Base-by-base conservation (phyloP, 75 land plant genomes). In the Cunninghamia lanceolata region DNA sequence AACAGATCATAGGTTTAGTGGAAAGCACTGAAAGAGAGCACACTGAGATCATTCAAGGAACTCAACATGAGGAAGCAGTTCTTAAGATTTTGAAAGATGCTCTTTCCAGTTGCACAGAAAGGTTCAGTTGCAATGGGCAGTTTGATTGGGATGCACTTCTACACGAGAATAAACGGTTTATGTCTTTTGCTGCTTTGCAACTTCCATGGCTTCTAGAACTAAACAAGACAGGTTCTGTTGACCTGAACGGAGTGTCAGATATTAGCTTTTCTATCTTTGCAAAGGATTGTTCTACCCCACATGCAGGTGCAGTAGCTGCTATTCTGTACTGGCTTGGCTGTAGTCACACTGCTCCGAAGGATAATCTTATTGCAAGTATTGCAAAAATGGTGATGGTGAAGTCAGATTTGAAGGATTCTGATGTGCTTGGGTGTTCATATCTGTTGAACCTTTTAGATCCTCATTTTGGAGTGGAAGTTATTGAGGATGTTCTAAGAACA, bases 121-220 rank as follows among this genome's bases (percentile, higher is more conserved):
- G 84, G 35, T 73, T 90, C 50, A 82, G 87, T 75, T 45, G 42
- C 16, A 91, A 88, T 50, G 85, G 83, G 85, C 89, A 83, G 39
- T 82, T 74, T 39, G 86, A 66, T 77, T 91, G 93, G 93, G 95
- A 96, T 38, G 32, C 82, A 39, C 71, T 89, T 83, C 66, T 90
- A 71, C 70, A 39, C 42, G 95, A 94, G 79, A 91, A 92, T 86
- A 90, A 86, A 42, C 95, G 93, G 85, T 13, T 90, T 85, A 52
- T 87, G 74, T 84, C 89, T 16, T 95, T 94, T 92, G 95, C 92
- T 88, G 88, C 88, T 43, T 82, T 89, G 53, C 89, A 96, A 66
- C 91, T 97, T 75, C 98, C 97, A 15, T 94, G 94, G 98, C 90
- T 97, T 86, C 89, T 96, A 73, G 92, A 95, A 38, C 85, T 96